Evolutionary conservation across 1,139 yeast genomes (phyloP), one percentile per base, ranked within the genome.

Genomic region (Pichia sp.): DNA sequence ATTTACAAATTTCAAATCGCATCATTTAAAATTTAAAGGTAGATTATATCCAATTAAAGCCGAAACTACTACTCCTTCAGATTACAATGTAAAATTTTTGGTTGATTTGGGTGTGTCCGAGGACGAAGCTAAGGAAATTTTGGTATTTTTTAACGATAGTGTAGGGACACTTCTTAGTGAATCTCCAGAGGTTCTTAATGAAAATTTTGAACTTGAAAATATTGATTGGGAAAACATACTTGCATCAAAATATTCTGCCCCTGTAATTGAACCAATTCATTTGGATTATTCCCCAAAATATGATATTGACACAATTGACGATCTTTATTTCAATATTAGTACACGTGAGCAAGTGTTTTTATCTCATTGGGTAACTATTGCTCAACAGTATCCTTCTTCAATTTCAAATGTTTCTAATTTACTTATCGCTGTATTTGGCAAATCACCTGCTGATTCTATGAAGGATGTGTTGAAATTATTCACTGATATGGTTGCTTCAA

Each of bases 331-430:
- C 39, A 47, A 49, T 56, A 60, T 44, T 45, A 73, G 64, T 54
- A 76, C 55, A 50, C 63, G 51, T 49, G 66, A 51, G 53, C 62
- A 46, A 47, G 60, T 62, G 6, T 62, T 78, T 36, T 60, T 73
- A 37, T 73, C 71, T 29, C 66, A 71, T 33, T 71, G 82, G 66
- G 64, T 82, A 30, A 61, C 66, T 27, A 60, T 82, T 10, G 68
- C 76, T 6, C 74, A 74, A 41, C 47, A 62, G 4, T 78, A 70
- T 54, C 82, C 87, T 1, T 72, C 73, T 39, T 60, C 74, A 9
- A 73, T 74, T 5, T 64, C 65, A 30, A 64, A 72, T 1, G 67
- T 82, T 35, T 70, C 85, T 2, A 76, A 72, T 33, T 65, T 80
- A 43, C 61, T 80, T 41, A 55, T 66, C 6, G 52, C 64, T 6